These are phyloP conservation scores for Penicillium italicum DNA, from an alignment of 2,329 filamentous ascomycete species.

Conservation along the genomic window DNA sequence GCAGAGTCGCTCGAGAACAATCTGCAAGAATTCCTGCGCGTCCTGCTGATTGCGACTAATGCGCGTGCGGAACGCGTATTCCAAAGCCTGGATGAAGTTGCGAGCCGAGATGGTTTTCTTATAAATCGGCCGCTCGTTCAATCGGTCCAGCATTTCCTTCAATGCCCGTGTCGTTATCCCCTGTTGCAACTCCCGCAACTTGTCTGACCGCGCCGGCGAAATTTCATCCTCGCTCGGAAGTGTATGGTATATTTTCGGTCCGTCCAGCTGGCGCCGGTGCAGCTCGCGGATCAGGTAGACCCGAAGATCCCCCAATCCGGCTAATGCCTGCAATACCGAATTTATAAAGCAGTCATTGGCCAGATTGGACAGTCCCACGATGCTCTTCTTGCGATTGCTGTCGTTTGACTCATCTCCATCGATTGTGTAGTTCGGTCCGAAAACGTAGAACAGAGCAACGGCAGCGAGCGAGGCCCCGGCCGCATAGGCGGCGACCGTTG, in stretches of 20 bases:
- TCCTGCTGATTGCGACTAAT: slow-evolving; percentile 96
- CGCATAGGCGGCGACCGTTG: slow-evolving; percentile 86
- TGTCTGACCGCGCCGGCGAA: slow-evolving; percentile 43
- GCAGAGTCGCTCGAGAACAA: slow-evolving; percentile 84
- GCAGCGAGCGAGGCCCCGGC: slow-evolving; percentile 93
- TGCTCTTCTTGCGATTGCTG: slow-evolving; percentile 71
- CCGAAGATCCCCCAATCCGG: slow-evolving; percentile 82
- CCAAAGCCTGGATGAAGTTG: slow-evolving; percentile 78
- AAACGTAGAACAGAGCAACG: slow-evolving; percentile 93
- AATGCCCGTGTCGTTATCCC: slow-evolving; percentile 81
- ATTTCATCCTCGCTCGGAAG: slow-evolving; percentile 48
- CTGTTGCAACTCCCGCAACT: slow-evolving; percentile 63
- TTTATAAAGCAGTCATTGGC: slow-evolving; percentile 98
- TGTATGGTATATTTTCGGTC: slow-evolving; percentile 67
- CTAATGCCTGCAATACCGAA: slow-evolving; percentile 87
- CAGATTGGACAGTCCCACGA: slow-evolving; percentile 82
- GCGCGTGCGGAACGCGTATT: slow-evolving; percentile 80
- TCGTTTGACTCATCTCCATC: slow-evolving; percentile 67
- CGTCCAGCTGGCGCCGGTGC: slow-evolving; percentile 77
- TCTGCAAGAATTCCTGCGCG: slow-evolving; percentile 93
- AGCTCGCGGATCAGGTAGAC: slow-evolving; percentile 89
- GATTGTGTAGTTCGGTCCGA: slow-evolving; percentile 93
- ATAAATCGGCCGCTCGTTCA: slow-evolving; percentile 91
- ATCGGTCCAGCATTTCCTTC: slow-evolving; percentile 84
- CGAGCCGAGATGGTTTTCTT: slow-evolving; percentile 88